Evolutionary conservation across 805 yeast species (phyloP), one percentile per base, ranked within the genome.

Genomic region (Lipomyces yamadae): DNA sequence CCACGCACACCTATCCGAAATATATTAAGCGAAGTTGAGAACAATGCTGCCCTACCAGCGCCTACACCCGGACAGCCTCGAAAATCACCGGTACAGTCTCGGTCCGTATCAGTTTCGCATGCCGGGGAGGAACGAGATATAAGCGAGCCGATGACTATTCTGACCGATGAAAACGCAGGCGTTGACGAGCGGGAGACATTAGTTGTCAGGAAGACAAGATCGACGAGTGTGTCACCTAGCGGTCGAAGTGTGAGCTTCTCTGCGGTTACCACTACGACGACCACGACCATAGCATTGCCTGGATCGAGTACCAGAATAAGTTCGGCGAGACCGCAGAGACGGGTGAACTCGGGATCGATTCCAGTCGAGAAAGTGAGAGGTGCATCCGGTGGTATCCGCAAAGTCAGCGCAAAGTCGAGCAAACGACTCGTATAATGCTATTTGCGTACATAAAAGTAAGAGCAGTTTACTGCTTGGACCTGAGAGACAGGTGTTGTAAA

Each of bases 11-110:
- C 96, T 3, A 84, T 88, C 37, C 83, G 96, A 75, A 84, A 91
- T 75, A 90, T 93, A 3, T 87, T 91, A 0, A 85, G 86, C 64
- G 85, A 89, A 45, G 81, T 82, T 39, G 86, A 88, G 72, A 84
- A 86, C 39, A 89, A 85, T 73, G 85, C 87, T 50, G 95, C 95
- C 0, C 92, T 95, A 24, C 99, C 98, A 4, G 84, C 85, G 71
- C 91, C 91, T 60, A 91, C 97, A 1, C 99, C 99, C 0, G 99
- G 98, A 1, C 99, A 95, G 78, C 99, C 99, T 53, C 85, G 98
- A 75, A 94, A 94, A 55, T 69, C 71, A 6, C n/a, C 30, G 11
- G 24, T 10, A 15, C 62, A 60, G 52, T 32, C 62, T 4, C 56
- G 65, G 18, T 35, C 62, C 13, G 55, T 39, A n/a, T 45, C 60